These are phyloP conservation scores for Volvox africanus DNA, from an alignment of 139 green algal species.

Conservation along the genomic window DNA sequence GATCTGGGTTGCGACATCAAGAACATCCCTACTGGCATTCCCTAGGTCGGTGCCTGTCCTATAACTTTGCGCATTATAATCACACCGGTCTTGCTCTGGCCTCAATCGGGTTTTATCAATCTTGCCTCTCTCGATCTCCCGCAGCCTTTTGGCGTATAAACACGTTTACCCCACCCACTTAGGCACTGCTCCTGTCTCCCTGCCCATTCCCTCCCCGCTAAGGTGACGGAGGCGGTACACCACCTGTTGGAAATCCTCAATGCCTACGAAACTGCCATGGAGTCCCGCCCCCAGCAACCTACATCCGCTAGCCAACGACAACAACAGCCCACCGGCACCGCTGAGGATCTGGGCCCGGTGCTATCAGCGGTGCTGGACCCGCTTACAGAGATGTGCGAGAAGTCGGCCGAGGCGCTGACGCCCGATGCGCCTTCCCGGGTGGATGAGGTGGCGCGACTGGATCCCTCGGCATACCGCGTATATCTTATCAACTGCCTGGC, in stretches of 20 bases:
- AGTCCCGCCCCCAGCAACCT: conserved; percentile 28
- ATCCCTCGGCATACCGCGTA: conserved; percentile 68
- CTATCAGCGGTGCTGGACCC: conserved; percentile 79
- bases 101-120: too few species aligned
- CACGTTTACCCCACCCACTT: not conserved
- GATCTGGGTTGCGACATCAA: too few species aligned
- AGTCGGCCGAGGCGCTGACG: conserved; percentile 68
- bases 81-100: too few species aligned
- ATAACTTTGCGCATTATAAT: too few species aligned
- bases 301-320: not conserved
- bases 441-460: conserved; percentile 62
- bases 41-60: too few species aligned
- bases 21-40: too few species aligned
- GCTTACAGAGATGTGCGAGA: conserved; percentile 75
- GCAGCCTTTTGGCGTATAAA: not conserved
- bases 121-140: not conserved
- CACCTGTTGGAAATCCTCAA: conserved; percentile 76
- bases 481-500: conserved; percentile 88
- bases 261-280: conserved; percentile 71
- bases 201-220: too few species aligned
- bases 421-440: conserved; percentile 63
- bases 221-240: conserved; percentile 76
- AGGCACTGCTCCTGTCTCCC: not conserved
- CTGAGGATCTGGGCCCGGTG: conserved; percentile 57
- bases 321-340: not conserved